Percentiles rank a stretch among this genome's conserved stretches.
These are phyloP conservation scores for Ophiostoma himal-ulmi DNA, from an alignment of 2,329 filamentous ascomycete species.

Conservation along the genomic window DNA sequence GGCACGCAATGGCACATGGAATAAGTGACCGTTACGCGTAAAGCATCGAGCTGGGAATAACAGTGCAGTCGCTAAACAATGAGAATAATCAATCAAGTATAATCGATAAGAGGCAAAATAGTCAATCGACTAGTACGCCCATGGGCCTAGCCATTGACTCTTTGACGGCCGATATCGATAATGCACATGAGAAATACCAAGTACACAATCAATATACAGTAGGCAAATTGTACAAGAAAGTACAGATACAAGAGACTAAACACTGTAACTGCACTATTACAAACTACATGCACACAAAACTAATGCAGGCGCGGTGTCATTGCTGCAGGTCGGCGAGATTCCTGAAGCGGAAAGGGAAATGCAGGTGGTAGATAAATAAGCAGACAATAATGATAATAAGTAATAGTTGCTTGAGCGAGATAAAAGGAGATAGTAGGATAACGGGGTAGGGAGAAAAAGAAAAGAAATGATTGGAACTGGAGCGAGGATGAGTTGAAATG, in stretches of 20 bases:
- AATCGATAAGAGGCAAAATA: too few species aligned
- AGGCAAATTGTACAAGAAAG: too few species aligned
- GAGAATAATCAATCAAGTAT: too few species aligned
- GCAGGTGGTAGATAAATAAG: background rate
- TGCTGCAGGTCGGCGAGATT: slow-evolving; percentile 21
- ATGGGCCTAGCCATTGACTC: too few species aligned
- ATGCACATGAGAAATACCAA: background rate
- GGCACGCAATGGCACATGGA: too few species aligned
- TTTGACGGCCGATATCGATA: too few species aligned
- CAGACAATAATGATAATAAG: background rate
- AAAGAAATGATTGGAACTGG: background rate
- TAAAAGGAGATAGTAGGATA: background rate
- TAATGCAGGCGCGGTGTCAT: slow-evolving; percentile 22
- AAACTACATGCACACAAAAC: slow-evolving; percentile 10
- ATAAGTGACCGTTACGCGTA: too few species aligned
- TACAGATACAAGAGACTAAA: too few species aligned
- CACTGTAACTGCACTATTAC: background rate
- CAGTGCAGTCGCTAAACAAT: too few species aligned
- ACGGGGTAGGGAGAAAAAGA: background rate
- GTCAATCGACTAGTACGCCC: too few species aligned
- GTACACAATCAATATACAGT: background rate
- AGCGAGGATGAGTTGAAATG: background rate
- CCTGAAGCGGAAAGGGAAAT: slow-evolving; percentile 20
- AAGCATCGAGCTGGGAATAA: too few species aligned
- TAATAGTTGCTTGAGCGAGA: background rate